phyloP scores from a whole-genome alignment of 2,329 filamentous ascomycete species.

The Tympanopsis confertula region DNA sequence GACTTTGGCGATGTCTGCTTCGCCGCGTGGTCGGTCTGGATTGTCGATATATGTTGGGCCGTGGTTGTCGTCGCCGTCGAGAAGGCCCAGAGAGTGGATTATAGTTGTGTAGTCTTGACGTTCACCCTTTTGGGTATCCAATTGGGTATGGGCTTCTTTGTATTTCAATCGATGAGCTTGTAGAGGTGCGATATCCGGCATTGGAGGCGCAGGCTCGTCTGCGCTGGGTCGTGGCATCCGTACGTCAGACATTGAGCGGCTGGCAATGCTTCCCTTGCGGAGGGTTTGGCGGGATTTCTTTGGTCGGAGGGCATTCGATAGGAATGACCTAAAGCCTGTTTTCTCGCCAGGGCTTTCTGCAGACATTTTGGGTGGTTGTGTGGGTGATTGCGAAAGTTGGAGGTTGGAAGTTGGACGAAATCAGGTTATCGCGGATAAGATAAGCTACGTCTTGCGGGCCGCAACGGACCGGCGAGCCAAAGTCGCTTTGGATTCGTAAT shows the following conservation, averaged over 20 bases:
- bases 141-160: conserved; percentile 10
- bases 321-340: not conserved
- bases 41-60: not conserved
- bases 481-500: too few species aligned
- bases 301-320: not conserved
- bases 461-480: too few species aligned
- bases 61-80: conserved; percentile 13
- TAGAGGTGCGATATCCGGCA: conserved; percentile 14
- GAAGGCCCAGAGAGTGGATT: conserved; percentile 18
- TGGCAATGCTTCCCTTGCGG: not conserved
- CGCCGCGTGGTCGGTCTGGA: conserved; percentile 14
- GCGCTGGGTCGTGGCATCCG: too few species aligned
- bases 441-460: too few species aligned
- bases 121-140: conserved; percentile 22
- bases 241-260: not conserved
- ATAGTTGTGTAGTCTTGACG: conserved; percentile 20
- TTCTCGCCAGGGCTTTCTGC: not conserved
- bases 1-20: conserved; percentile 29
- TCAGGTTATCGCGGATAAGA: too few species aligned
- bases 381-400: too few species aligned
- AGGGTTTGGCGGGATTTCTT: not conserved
- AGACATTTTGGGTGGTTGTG: too few species aligned
- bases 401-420: too few species aligned
- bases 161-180: conserved; percentile 20
- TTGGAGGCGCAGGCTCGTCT: not conserved